phyloP scores from a whole-genome alignment of 371 early-diverging fungal genomes.

The Chytridium lagenaria region DNA sequence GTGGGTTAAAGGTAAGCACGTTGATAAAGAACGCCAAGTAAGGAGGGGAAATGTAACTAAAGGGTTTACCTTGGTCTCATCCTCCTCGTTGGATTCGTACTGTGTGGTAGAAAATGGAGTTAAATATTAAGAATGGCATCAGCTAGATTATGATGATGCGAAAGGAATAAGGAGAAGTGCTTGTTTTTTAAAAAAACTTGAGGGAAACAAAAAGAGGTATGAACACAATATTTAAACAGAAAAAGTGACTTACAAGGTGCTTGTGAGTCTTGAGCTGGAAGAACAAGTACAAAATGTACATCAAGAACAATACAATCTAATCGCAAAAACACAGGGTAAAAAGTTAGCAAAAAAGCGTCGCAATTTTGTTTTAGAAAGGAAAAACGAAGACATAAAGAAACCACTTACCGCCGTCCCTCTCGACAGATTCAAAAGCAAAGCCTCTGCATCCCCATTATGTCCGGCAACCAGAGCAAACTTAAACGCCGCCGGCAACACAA shows the following conservation, averaged over 20 bases:
- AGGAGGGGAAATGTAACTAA: too few species aligned
- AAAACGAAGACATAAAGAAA: neutral
- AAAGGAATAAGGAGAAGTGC: too few species aligned
- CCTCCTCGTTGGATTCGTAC: conserved; percentile 30
- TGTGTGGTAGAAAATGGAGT: neutral
- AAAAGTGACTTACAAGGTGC: conserved; percentile 12
- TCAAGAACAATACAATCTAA: conserved; percentile 67
- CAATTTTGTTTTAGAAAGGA: neutral
- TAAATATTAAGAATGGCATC: neutral
- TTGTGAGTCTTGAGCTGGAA: conserved; percentile 69
- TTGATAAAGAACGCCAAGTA: too few species aligned
- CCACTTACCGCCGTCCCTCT: conserved; percentile 63
- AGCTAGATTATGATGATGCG: too few species aligned
- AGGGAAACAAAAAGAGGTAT: too few species aligned
- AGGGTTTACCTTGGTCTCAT: conserved; percentile 55
- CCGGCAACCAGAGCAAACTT: conserved; percentile 39
- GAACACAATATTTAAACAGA: neutral
- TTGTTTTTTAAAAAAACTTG: too few species aligned
- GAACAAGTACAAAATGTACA: conserved; percentile 75
- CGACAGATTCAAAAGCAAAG: conserved; percentile 61
- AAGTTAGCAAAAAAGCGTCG: neutral
- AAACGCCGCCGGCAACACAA: conserved; percentile 83
- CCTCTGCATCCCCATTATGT: neutral
- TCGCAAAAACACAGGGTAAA: neutral
- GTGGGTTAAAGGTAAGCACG: neutral